Conservation (phyloP, 2,329 filamentous ascomycete species). For the Penicillium rolfsii region DNA sequence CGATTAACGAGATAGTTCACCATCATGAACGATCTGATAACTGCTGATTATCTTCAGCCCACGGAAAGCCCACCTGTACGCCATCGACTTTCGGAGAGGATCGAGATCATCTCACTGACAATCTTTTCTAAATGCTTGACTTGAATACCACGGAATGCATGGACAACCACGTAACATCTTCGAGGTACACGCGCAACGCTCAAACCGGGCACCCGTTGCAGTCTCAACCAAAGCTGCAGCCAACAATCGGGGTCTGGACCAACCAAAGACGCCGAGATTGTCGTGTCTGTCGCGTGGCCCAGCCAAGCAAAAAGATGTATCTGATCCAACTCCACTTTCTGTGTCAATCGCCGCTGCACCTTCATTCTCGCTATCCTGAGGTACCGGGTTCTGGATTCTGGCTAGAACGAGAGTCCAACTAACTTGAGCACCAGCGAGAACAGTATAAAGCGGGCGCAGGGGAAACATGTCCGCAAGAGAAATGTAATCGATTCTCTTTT, state of each 20-base stretch:
- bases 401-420: slow-evolving; percentile 15
- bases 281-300: slow-evolving; percentile 25
- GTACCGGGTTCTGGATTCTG: slow-evolving; percentile 10
- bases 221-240: slow-evolving; percentile 28
- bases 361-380: slow-evolving; percentile 22
- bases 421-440: not conserved
- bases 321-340: slow-evolving; percentile 25
- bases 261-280: slow-evolving; percentile 20
- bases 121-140: not conserved
- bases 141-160: not conserved
- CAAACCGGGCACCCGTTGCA: slow-evolving; percentile 14
- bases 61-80: not conserved
- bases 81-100: not conserved
- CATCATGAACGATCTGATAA: not conserved
- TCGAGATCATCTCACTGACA: not conserved
- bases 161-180: slow-evolving; percentile 13
- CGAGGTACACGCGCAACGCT: slow-evolving; percentile 16
- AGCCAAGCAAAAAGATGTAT: slow-evolving; percentile 27
- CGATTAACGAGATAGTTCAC: slow-evolving; percentile 1
- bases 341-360: slow-evolving; percentile 25
- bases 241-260: slow-evolving; percentile 14
- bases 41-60: not conserved
- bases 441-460: slow-evolving; percentile 10
- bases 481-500: not conserved
- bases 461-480: not conserved